These are phyloP conservation scores for Daldinia decipiens DNA, from an alignment of 495 filamentous ascomycete species.

Conservation along the genomic window DNA sequence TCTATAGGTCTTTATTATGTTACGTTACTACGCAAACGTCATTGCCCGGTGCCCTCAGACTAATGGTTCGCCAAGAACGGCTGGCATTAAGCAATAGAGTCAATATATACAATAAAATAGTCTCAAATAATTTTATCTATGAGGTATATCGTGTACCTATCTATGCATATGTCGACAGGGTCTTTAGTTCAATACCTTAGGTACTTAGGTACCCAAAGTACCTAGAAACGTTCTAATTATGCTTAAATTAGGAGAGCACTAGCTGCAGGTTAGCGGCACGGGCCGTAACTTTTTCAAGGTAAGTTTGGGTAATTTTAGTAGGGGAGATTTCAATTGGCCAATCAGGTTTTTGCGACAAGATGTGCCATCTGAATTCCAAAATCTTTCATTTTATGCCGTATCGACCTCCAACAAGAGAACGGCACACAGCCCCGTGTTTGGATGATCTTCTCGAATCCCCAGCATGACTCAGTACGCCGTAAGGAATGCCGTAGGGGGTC, in stretches of 20 bases:
- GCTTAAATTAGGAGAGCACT: slow-evolving; percentile 5
- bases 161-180: background rate
- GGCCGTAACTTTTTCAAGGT: background rate
- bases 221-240: background rate
- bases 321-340: background rate
- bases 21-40: background rate
- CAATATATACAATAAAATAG: background rate
- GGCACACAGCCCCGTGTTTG: slow-evolving; percentile 1
- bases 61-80: too few relatives aligned
- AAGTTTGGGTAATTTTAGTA: background rate
- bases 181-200: background rate
- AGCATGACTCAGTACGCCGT: slow-evolving; percentile 13
- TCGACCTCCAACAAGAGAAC: background rate
- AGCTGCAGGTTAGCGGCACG: slow-evolving; percentile 7
- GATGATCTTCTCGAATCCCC: slow-evolving; percentile 4
- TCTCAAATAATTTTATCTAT: background rate
- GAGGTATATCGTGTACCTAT: background rate
- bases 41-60: background rate
- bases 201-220: background rate
- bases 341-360: background rate
- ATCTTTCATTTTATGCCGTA: slow-evolving; percentile 8
- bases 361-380: background rate
- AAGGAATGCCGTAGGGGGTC: background rate
- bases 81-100: background rate
- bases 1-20: background rate